Conservation (phyloP, 78 protist species). For the Dictyostelium capitatum region DNA sequence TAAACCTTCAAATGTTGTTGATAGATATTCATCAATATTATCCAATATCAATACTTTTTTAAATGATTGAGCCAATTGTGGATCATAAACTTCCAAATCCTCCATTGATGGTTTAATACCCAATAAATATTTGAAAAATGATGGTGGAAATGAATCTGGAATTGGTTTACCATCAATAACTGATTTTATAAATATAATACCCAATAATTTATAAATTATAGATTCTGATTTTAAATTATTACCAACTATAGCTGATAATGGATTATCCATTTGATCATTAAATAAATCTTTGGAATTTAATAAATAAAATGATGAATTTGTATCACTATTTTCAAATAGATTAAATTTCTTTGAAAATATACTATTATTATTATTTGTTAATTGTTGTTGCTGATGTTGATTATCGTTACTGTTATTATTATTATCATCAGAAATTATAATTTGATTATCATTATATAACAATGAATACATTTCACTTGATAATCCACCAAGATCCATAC, state of each 20-base stretch:
- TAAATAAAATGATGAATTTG: conserved; percentile 59
- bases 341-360: conserved; percentile 54
- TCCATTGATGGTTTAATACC: conserved; percentile 14
- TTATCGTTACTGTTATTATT: neutral
- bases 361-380: neutral
- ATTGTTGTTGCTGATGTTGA: neutral
- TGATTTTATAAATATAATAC: conserved; percentile 52
- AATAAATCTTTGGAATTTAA: neutral
- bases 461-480: conserved; percentile 57
- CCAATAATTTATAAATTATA: conserved; percentile 9
- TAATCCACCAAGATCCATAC: conserved; percentile 69
- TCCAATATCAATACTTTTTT: conserved; percentile 62
- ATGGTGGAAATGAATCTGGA: conserved; percentile 66
- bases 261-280: neutral
- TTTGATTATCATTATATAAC: conserved; percentile 29
- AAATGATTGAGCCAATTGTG: conserved; percentile 56
- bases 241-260: neutral
- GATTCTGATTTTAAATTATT: conserved; percentile 6
- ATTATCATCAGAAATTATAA: neutral
- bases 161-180: conserved; percentile 68
- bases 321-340: conserved; percentile 12
- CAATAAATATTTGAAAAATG: conserved; percentile 51
- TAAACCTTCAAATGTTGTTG: conserved; percentile 63
- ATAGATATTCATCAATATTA: conserved; percentile 50
- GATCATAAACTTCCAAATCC: conserved; percentile 58